Evolutionary conservation across 2,329 filamentous ascomycete species (phyloP).

Genomic region (Ophiostoma quercus): DNA sequence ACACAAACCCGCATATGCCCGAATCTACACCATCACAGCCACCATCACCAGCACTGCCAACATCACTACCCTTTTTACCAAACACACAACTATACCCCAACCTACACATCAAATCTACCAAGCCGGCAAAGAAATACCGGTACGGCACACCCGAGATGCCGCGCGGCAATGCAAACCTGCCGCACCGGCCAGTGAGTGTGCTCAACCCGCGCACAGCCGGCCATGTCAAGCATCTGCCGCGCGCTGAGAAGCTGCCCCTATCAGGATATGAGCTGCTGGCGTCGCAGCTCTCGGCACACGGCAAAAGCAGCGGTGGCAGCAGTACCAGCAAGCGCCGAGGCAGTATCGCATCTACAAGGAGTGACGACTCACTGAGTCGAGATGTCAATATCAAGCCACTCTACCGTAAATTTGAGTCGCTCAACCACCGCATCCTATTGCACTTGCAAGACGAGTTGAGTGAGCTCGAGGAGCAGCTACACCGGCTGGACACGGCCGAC

Average conservation of each 20-base stretch:
- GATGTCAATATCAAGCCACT: conserved; percentile 47
- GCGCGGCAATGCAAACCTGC: conserved; percentile 37
- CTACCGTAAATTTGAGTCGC: conserved; percentile 74
- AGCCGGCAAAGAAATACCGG: conserved; percentile 26
- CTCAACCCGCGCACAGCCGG: conserved; percentile 37
- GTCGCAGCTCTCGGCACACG: conserved; percentile 43
- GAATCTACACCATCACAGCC: neutral
- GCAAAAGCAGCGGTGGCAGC: neutral
- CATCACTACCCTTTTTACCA: conserved; percentile 18
- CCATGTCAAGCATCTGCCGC: conserved; percentile 36
- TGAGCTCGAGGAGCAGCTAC: conserved; percentile 74
- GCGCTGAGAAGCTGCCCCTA: conserved; percentile 42
- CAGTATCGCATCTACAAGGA: conserved; percentile 31
- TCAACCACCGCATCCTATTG: conserved; percentile 77
- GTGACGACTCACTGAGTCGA: neutral
- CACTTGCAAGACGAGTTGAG: conserved; percentile 80
- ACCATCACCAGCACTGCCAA: neutral
- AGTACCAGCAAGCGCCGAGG: conserved; percentile 27
- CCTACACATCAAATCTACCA: conserved; percentile 21
- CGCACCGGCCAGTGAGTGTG: conserved; percentile 36
- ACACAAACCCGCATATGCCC: neutral
- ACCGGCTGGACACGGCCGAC: conserved; percentile 58
- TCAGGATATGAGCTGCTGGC: conserved; percentile 62
- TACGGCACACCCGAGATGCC: conserved; percentile 44
- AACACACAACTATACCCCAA: conserved; percentile 25